Base-by-base conservation (phyloP, 768 basidiomycete genomes). In the Podaxis mareebaensis region DNA sequence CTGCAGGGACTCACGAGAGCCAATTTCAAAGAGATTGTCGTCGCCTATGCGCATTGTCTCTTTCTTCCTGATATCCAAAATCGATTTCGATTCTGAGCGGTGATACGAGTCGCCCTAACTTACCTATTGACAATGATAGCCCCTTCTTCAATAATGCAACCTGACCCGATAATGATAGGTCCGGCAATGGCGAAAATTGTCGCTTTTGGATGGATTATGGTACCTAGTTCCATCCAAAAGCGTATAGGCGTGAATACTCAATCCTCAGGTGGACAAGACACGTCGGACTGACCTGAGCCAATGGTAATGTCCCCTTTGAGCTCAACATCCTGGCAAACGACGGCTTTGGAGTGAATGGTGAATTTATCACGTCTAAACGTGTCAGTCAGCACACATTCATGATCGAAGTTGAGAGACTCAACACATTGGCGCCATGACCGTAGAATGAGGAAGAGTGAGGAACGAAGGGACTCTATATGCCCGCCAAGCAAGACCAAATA, bases 301-400 rank as follows among this genome's bases (percentile, higher is more conserved):
- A 99, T 91, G 20, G 95, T 96, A 59, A 96, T 92, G 70, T 95
- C 91, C 56, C 97, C 96, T 72, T 93, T 93, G 68, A 99, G 82
- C 66, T 98, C 95, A 33, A 93, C 92, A 78, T 97, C 95, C 71
- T 94, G 91, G 72, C 93, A 94, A 30, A 98, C 91, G 53, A 96
- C 83, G 5, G 94, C 91, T 72, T 89, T 93, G 2, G 95, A 92
- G 67, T 96, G 93, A 51, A 97, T 93, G 5, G 89, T 91, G 70
- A 92, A 90, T 72, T 91, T 92, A 79, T 95, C 91, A 67, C 91
- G 90, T 75, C 93, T 95, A 15, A 38, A 53, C 57, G 17, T 38
- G 20, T 65, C 46, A 58, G 26, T 58, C 42, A 40, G 63, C 53
- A 57, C 40, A 52, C 53, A 26, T 28, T 28, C 13, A 13, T 55